Evolutionary conservation across 495 filamentous ascomycete species (phyloP).

Genomic region (Trichoderma parareesei): DNA sequence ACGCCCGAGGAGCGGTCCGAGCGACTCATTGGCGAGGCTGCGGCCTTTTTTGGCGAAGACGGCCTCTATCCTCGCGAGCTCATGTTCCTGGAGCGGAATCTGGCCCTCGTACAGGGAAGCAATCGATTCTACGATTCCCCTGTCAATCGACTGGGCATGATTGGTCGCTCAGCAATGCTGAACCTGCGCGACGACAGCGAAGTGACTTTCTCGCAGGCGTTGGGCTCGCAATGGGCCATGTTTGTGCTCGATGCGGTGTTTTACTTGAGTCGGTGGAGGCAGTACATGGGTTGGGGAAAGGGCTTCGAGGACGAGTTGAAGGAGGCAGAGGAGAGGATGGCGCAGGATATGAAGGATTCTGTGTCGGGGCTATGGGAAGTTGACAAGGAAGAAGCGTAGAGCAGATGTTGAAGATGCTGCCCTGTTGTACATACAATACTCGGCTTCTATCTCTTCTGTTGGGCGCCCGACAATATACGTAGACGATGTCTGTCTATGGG

Average conservation of each 20-base stretch:
- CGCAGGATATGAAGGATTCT: slow-evolving; percentile 62
- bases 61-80: slow-evolving; percentile 88
- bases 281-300: slow-evolving; percentile 76
- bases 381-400: background rate
- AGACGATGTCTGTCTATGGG: background rate
- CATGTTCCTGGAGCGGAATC: slow-evolving; percentile 89
- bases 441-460: background rate
- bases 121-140: slow-evolving; percentile 76
- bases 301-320: slow-evolving; percentile 83
- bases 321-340: slow-evolving; percentile 81
- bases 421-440: background rate
- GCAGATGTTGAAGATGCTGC: background rate
- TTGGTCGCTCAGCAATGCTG: slow-evolving; percentile 77
- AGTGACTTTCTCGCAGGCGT: slow-evolving; percentile 29
- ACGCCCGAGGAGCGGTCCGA: slow-evolving; percentile 63
- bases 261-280: slow-evolving; percentile 72
- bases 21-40: slow-evolving; percentile 72
- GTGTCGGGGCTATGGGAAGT: background rate
- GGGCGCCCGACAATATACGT: background rate
- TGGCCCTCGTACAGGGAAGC: slow-evolving; percentile 74
- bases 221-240: slow-evolving; percentile 68
- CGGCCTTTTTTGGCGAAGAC: slow-evolving; percentile 74
- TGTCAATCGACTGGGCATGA: slow-evolving; percentile 91
- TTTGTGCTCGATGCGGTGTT: slow-evolving; percentile 75
- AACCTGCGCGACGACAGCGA: slow-evolving; percentile 58